phyloP scores from a whole-genome alignment of 1,284 basidiomycete species.

The Ceratobasidium theobromae region DNA sequence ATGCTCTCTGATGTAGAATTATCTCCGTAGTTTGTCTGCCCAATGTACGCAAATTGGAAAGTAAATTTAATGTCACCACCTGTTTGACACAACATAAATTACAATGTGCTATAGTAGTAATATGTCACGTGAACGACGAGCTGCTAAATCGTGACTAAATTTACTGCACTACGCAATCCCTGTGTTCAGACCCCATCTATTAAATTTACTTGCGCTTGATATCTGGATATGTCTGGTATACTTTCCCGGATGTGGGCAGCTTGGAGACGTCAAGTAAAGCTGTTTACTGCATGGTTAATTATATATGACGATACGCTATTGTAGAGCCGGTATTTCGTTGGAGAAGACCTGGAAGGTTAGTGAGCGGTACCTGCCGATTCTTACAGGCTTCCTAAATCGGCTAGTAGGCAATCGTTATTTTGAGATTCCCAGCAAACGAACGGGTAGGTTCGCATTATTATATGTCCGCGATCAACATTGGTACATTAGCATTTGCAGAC shows the following conservation, averaged over 20 bases:
- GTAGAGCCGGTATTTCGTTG: constrained; percentile 31
- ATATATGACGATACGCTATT: background rate
- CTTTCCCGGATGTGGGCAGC: constrained; percentile 14
- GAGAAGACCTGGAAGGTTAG: constrained; percentile 34
- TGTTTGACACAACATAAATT: too few relatives aligned
- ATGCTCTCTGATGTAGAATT: constrained; percentile 37
- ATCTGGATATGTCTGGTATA: background rate
- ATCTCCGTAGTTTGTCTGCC: too few relatives aligned
- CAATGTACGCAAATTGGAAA: too few relatives aligned
- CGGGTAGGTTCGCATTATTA: background rate
- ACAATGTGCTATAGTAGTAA: too few relatives aligned
- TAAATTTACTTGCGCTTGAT: background rate
- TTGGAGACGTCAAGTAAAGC: constrained; percentile 9
- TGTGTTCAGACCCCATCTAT: too few relatives aligned
- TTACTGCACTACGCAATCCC: too few relatives aligned
- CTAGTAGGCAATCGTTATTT: constrained; percentile 32
- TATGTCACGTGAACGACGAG: too few relatives aligned
- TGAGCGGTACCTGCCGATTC: background rate
- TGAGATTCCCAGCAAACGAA: constrained; percentile 24
- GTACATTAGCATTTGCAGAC: background rate
- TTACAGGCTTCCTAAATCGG: background rate
- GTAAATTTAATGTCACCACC: too few relatives aligned
- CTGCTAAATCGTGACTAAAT: too few relatives aligned
- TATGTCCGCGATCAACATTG: background rate
- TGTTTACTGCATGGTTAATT: background rate